Base-by-base conservation (phyloP, 2,329 filamentous ascomycete genomes). In the Dryadomyces quercivorus region DNA sequence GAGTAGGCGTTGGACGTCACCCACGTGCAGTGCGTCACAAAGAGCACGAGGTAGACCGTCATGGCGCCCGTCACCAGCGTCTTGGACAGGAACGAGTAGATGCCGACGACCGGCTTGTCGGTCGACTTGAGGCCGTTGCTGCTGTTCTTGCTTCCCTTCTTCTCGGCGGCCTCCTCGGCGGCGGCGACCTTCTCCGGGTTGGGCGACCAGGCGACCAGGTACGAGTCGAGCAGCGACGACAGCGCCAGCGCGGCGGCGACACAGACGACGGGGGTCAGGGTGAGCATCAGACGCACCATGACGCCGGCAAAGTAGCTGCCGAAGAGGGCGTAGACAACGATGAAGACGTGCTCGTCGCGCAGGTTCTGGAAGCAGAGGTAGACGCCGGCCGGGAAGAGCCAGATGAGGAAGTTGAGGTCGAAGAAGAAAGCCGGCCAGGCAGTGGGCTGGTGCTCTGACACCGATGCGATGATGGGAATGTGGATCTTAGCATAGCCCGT, bases 361-460 rank as follows among this genome's bases (percentile, higher is more conserved):
- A 98, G 81, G 59, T 86, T 85, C 67, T 90, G 86, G 84, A 97
- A 98, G 76, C 91, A 96, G 72, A 98, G 84, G 74, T 97, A 98
- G 56, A 98, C 90, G 70, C 93, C 93, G 13, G 93, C 94, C 1
- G 59, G 59, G 53, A 61, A 61, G 52, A 98, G 82, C 93, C 93
- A 98, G 72, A 98, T 95, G 64, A 98, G 80, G 75, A 98, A 84
- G 75, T 95, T 96, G 63, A 98, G 78, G 65, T 98, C 93, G 70
- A 98, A 98, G 76, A 98, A 98, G 78, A 96, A 98, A 16, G 94
- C 89, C 2, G 93, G 93, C 93, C 93, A 98, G 46, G 93, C 93
- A 42, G 93, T 98, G 54, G 93, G 93, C 73, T 98, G 93, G 74
- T 98, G 93, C 73, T 98, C 93, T 1, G 93, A 98, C 49, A 98